Base-by-base conservation (phyloP, 2,329 filamentous ascomycete genomes). In the Cryphonectria carpinicola region DNA sequence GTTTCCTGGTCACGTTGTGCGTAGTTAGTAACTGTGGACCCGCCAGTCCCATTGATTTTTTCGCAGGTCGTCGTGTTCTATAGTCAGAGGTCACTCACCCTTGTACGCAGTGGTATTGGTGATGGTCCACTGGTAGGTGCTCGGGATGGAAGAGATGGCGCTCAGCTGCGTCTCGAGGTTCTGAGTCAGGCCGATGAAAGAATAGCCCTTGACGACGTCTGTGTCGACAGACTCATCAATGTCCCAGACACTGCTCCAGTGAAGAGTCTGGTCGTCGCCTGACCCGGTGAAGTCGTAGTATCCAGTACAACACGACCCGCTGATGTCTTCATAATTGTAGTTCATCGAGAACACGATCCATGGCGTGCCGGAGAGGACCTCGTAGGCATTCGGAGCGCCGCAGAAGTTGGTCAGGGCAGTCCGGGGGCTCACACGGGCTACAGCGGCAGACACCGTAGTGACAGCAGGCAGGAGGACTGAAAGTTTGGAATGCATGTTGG, bases 291-390 rank as follows among this genome's bases (percentile, higher is more conserved):
- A 76, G 46, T 76, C 74, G 25, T 78, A 77, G 73, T 81, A 84
- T 62, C 77, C 77, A 0, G 82, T 83, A 76, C 82, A 84, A 54
- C 79, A 79, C 22, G 77, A 80, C 10, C 82, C 82, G 10, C 76
- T 76, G 54, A 82, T 82, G 64, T 77, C 73, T 41, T 78, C 75
- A 65, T 80, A 78, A 73, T 81, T 82, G 76, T 84, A 84, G 69
- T 82, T 81, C 81, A 84, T 84, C 73, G 81, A 82, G 74, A 78
- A 83, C 22, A 84, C 81, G 58, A 84, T 83, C 81, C 81, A 83
- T 11, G 81, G 81, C 0, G 81, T 82, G 65, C 78, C 77, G 14
- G 76, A 75, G 37, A 84, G 75, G 66, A 83, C 75, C 8, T 76
- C 66, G 65, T 76, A 79, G 32, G 76, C 77, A 52, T 76, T 69